Base-by-base conservation (phyloP, 495 filamentous ascomycete species). In the Oidiodendron maius region DNA sequence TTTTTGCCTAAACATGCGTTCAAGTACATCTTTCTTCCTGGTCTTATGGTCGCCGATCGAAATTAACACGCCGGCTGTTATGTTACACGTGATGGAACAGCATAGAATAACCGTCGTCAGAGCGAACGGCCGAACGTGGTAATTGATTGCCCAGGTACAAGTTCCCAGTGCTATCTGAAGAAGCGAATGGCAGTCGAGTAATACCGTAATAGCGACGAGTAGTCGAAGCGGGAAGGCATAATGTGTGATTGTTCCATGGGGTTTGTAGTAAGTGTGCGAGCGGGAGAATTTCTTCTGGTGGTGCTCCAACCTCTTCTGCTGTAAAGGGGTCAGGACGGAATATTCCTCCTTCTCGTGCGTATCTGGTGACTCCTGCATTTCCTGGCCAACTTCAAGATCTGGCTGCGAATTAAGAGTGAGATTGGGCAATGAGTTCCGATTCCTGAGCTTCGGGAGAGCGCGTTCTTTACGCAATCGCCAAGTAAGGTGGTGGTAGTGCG, bases 231-330 rank as follows among this genome's bases (percentile, higher is more conserved):
- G 86, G 55, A 90, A 91, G 5, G 87, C 86, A 57, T 82, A 74
- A 57, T 91, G 87, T 2, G 86, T 90, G 32, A 76, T 64, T 0
- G 86, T 90, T 66, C 89, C 87, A 64, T 91, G 85, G 1, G 87
- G 87, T 59, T 87, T 87, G 70, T 89, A 91, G 64, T 89, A 91
- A 1, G 84, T 86, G 58, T 91, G 87, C 0, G 81, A 84, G 43
- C 80, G 84, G 53, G 81, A 70, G 51, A 89, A 83, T 56, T 88
- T 89, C 25, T 66, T 71, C 55, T 89, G 83, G 58, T 91, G 86
- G 53, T 89, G 78, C 28, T 76, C 69, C 11, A 91, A 70, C 26
- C 70, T 72, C 23, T 65, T 64, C 57, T 89, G 81, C 57, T 89
- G 79, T 28, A 70, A 63, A 11, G 72, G 74, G 15, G 69, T 73